These are phyloP conservation scores for Exophiala dermatitidis DNA, from an alignment of 2,329 filamentous ascomycete genomes.

Conservation along the genomic window DNA sequence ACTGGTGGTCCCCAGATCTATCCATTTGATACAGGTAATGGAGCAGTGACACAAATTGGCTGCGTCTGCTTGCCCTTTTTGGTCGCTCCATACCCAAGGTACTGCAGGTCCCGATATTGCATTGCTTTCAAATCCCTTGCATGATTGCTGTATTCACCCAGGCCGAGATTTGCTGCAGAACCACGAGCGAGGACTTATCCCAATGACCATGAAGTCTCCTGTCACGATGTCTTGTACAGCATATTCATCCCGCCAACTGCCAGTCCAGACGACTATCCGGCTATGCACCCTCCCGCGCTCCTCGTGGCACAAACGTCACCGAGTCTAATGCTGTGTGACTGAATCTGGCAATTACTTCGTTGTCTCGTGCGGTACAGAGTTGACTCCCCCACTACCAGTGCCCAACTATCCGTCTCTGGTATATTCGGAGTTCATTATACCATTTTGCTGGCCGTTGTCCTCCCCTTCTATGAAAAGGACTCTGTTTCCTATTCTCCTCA, in stretches of 20 bases:
- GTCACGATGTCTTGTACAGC: background rate
- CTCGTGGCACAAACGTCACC: constrained; percentile 10
- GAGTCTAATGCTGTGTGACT: constrained; percentile 9
- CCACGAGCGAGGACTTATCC: background rate
- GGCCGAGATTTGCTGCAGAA: background rate
- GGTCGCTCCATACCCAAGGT: background rate
- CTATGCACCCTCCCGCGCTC: constrained; percentile 4
- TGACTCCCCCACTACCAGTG: background rate
- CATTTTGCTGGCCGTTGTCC: background rate
- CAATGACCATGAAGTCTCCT: background rate
- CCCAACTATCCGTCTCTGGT: background rate
- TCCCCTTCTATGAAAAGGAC: no score
- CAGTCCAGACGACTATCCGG: constrained; percentile 10
- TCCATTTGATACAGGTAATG: background rate
- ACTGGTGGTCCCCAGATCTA: no score
- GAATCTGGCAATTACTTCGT: constrained; percentile 7
- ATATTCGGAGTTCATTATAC: background rate
- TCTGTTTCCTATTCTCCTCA: no score
- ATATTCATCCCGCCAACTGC: constrained; percentile 5
- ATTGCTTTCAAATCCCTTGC: background rate
- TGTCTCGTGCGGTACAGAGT: constrained; percentile 3
- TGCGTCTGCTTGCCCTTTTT: background rate
- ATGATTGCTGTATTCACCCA: background rate
- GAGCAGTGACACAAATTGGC: background rate
- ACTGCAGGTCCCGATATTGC: background rate